Evolutionary conservation across 345 rosid genomes (phyloP), one percentile per base, ranked within the genome.

Genomic region (Moricandia arvensis): DNA sequence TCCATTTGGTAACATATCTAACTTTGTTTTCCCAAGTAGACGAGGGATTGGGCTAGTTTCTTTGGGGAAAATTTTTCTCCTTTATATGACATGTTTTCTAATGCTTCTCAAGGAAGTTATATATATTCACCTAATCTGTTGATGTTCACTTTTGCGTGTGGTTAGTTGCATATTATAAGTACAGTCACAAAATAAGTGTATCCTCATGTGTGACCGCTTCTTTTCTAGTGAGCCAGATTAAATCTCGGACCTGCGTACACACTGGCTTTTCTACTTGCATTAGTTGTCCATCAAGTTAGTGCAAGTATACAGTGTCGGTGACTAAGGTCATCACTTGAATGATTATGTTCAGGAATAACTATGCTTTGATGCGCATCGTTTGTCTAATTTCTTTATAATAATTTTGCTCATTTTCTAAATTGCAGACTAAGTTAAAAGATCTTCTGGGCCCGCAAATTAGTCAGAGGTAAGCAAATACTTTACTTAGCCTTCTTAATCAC

Each of bases 1-100:
- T 79, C 77, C 86, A 54, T 53, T 77, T 15, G 83, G 79, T 90
- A 87, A 79, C 78, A 79, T 79, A 3, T 55, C 69, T 68, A 6
- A n/a, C 41, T 17, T 16, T 45, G 51, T 26, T 79, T 49, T 0
- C 34, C 24, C 69, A 66, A 37, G 33, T 67, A 37, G 35, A 59
- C 35, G 63, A 27, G 68, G 60, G 55, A 33, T 35, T 78, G 69
- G 58, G 61, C 62, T 61, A 30, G 53, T 18, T 62, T 11, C 41
- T 60, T 60, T 43, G 12, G 41, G 37, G 18, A 68, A 0, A 51
- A 6, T 34, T 51, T 64, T 67, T 68, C 70, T 41, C 81, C 55
- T 62, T 73, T 79, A 43, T 79, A 79, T 68, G 55, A 31, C 41
- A 62, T 61, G 27, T 13, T 29, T 67, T 60, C 59, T 10, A 31